A percentile compares a stretch with the other conserved stretches of the same genome.
Evolutionary conservation across 345 rosid genomes (phyloP).

Genomic region (Eucalyptus curtisii): DNA sequence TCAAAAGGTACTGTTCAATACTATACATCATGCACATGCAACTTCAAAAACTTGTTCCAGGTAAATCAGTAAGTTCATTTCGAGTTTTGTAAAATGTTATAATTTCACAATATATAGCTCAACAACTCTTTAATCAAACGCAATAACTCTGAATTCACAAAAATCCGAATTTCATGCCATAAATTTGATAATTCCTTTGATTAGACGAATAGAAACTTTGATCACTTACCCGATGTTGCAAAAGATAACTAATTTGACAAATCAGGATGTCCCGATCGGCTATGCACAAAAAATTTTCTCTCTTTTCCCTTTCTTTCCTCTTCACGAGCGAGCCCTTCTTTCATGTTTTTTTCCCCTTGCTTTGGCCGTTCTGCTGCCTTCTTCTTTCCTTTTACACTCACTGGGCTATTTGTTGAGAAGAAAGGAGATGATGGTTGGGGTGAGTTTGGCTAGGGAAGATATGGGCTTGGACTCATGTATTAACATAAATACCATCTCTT

Average conservation of each 20-base stretch:
- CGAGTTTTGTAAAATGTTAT: fast-evolving
- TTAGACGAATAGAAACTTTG: not conserved
- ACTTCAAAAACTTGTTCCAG: too few relatives aligned
- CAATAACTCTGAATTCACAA: too few relatives aligned
- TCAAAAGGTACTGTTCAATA: fast-evolving
- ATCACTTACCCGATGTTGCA: too few relatives aligned
- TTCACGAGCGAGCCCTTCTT: not conserved
- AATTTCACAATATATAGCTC: too few relatives aligned
- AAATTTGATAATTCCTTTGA: too few relatives aligned
- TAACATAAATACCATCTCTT: not conserved
- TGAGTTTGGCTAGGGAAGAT: not conserved
- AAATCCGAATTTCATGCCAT: not conserved
- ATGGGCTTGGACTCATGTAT: not conserved
- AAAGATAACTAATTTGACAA: fast-evolving
- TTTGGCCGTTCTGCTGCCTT: not conserved
- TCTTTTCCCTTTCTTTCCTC: not conserved
- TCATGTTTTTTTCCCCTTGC: not conserved
- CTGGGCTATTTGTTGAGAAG: not conserved
- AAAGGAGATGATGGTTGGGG: not conserved
- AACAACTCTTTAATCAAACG: not conserved
- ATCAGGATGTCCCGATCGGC: not conserved
- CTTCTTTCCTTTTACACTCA: not conserved
- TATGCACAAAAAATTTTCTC: not conserved
- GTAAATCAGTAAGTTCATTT: too few relatives aligned
- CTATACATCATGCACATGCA: not conserved